Conservation (phyloP, 192 early-diverging fungal species). For the Coemansia sp. region DNA sequence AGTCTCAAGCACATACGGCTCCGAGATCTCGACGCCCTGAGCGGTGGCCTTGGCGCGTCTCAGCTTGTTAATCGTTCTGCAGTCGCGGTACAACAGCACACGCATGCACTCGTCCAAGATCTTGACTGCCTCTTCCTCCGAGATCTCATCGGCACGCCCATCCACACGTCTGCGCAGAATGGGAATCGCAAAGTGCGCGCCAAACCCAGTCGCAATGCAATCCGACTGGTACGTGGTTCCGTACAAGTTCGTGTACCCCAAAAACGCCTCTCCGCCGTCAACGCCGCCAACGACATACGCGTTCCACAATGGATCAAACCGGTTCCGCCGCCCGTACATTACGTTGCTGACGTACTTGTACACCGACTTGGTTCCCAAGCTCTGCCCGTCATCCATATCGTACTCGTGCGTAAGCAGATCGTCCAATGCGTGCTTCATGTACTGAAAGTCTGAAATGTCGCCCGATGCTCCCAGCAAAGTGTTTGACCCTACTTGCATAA, state of each 20-base stretch:
- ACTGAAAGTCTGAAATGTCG: constrained; percentile 93
- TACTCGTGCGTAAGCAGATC: constrained; percentile 82
- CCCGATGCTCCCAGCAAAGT: constrained; percentile 92
- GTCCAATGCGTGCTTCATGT: constrained; percentile 82
- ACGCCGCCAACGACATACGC: constrained; percentile 86
- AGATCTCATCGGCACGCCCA: constrained; percentile 78
- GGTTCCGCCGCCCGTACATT: constrained; percentile 88
- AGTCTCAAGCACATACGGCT: constrained; percentile 83
- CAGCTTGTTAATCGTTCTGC: constrained; percentile 88
- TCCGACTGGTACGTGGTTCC: constrained; percentile 91
- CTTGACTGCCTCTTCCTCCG: constrained; percentile 84
- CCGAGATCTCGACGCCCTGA: constrained; percentile 78
- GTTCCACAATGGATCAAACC: constrained; percentile 96
- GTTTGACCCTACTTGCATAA: constrained; percentile 73
- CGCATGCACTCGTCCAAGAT: constrained; percentile 88
- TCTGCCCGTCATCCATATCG: constrained; percentile 86
- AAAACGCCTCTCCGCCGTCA: constrained; percentile 72
- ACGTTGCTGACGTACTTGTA: constrained; percentile 87
- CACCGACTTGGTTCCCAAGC: constrained; percentile 79
- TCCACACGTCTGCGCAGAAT: constrained; percentile 90
- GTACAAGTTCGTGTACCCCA: constrained; percentile 89
- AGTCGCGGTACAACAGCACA: constrained; percentile 94
- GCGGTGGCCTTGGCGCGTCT: constrained; percentile 89
- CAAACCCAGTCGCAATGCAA: constrained; percentile 94
- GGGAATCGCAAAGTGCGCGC: constrained; percentile 85